Percentiles rank a stretch among this genome's conserved stretches.
Evolutionary conservation across 148 eudicot species (phyloP).

Genomic region (Rhododendron vialii): DNA sequence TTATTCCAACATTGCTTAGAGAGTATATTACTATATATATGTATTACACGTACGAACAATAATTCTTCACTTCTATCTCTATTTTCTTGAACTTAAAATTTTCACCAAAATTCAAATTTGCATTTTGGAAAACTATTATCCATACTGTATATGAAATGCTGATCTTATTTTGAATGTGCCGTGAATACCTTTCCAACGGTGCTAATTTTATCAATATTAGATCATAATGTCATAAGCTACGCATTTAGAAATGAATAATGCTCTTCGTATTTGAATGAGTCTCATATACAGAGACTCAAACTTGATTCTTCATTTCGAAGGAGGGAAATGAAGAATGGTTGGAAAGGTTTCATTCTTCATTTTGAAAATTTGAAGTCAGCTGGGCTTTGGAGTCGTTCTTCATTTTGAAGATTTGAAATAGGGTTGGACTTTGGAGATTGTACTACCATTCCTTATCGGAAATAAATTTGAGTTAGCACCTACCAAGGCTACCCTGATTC

Average conservation of each 20-base stretch:
- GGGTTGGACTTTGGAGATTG: neutral
- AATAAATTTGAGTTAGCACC: neutral
- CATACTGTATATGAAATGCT: neutral
- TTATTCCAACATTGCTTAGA: neutral
- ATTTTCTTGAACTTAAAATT: neutral
- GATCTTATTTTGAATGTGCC: neutral
- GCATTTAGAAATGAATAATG: neutral
- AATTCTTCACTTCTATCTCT: neutral
- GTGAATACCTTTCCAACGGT: neutral
- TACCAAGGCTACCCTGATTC: neutral
- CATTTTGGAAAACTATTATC: neutral
- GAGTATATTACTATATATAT: neutral
- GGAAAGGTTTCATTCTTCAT: neutral
- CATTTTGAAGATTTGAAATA: neutral
- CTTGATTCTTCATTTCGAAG: neutral
- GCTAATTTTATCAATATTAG: neutral
- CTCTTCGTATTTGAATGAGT: neutral
- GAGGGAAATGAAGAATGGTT: neutral
- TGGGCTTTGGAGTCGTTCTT: too few relatives aligned
- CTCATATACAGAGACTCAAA: neutral
- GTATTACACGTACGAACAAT: neutral
- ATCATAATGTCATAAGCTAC: neutral
- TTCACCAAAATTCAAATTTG: neutral
- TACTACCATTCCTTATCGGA: neutral
- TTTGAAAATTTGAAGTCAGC: neutral